Conservation (phyloP, 2,329 filamentous ascomycete genomes). For the Claviceps sp. region DNA sequence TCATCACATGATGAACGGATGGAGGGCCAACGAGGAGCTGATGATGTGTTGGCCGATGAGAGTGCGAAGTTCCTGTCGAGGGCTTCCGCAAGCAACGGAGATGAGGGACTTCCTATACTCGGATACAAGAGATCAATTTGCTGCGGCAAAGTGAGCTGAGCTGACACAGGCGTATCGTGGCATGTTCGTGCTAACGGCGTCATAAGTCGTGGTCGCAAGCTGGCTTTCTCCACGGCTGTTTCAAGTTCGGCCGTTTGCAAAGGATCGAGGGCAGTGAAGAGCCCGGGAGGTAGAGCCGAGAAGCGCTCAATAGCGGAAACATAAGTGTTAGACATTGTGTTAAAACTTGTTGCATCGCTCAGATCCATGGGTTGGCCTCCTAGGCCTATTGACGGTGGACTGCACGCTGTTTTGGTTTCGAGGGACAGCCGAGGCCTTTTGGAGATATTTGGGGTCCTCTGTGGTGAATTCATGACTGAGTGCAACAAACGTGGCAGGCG, state of each 20-base stretch:
- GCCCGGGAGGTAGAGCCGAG: conserved; percentile 32
- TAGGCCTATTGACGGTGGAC: conserved; percentile 21
- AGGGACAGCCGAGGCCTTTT: conserved; percentile 45
- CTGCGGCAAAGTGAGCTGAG: conserved; percentile 34
- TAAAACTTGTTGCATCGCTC: conserved; percentile 48
- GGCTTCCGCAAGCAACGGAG: conserved; percentile 40
- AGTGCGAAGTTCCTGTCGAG: conserved; percentile 38
- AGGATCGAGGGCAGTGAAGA: conserved; percentile 36
- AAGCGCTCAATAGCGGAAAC: conserved; percentile 47
- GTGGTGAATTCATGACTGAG: conserved; percentile 13
- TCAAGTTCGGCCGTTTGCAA: conserved; percentile 18
- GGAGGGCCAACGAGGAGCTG: background rate
- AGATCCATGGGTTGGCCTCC: conserved; percentile 30
- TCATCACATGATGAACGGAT: conserved; percentile 8
- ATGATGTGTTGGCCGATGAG: conserved; percentile 20
- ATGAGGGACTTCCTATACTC: conserved; percentile 45
- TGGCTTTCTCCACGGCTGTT: conserved; percentile 18
- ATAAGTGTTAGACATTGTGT: conserved; percentile 53
- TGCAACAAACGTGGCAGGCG: background rate
- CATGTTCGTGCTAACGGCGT: conserved; percentile 33
- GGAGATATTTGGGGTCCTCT: conserved; percentile 7
- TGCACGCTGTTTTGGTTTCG: conserved; percentile 34
- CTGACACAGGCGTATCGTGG: conserved; percentile 41
- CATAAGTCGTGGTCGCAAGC: conserved; percentile 20
- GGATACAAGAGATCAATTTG: conserved; percentile 34